These are phyloP conservation scores for Xylariaceae sp. DNA, from an alignment of 2,329 filamentous ascomycete genomes.

Conservation along the genomic window DNA sequence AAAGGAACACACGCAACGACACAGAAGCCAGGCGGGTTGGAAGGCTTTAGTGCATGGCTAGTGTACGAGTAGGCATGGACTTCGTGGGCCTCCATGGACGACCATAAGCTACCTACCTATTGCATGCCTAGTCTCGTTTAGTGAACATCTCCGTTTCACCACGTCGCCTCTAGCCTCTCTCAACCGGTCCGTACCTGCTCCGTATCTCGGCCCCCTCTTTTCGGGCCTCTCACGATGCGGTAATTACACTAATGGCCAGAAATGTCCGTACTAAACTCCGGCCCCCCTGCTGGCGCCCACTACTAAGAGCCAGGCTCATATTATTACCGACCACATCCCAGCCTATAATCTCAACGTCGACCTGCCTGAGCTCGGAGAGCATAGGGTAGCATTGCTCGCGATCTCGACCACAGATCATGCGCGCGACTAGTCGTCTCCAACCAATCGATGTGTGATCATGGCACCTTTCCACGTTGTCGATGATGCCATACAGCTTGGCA, in stretches of 20 bases:
- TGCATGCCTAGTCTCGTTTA: not conserved
- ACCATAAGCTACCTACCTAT: not conserved
- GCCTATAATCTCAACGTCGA: not conserved
- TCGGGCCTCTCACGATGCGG: not conserved
- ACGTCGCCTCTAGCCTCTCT: not conserved
- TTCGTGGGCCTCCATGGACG: too few species aligned
- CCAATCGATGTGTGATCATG: too few species aligned
- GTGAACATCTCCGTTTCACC: not conserved
- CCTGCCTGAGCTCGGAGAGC: not conserved
- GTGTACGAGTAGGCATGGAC: too few species aligned
- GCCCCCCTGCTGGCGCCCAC: not conserved
- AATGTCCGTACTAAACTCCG: not conserved
- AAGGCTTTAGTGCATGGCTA: too few species aligned
- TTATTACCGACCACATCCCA: not conserved
- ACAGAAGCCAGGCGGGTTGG: too few species aligned
- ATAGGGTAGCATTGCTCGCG: too few species aligned
- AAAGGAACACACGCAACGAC: too few species aligned
- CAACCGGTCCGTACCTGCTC: not conserved
- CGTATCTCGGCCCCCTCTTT: not conserved
- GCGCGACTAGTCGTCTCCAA: not conserved
- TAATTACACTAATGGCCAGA: not conserved
- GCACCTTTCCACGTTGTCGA: too few species aligned
- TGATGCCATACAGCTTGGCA: not conserved
- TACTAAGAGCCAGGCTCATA: too few species aligned
- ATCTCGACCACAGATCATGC: not conserved